A percentile compares a stretch with the other conserved stretches of the same genome.
These are phyloP conservation scores for Spathaspora sp. DNA, from an alignment of 805 yeast species.

Conservation along the genomic window DNA sequence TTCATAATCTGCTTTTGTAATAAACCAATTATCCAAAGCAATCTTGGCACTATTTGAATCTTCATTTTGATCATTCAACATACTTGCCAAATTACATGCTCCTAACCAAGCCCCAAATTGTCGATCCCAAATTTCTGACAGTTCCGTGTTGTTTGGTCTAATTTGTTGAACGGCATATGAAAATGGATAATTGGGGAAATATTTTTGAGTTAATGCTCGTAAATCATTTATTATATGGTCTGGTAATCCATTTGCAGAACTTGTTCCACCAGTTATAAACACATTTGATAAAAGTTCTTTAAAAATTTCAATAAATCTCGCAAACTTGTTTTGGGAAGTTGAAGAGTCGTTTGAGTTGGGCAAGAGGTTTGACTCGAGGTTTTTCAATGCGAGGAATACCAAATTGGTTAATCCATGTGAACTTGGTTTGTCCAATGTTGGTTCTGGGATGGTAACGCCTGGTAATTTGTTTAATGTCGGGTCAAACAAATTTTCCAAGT, in stretches of 20 bases:
- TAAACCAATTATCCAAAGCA: conserved; percentile 49
- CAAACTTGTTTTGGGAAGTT: conserved; percentile 19
- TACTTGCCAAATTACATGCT: conserved; percentile 63
- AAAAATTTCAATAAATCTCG: conserved; percentile 37
- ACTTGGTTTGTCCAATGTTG: conserved; percentile 40
- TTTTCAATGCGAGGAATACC: conserved; percentile 32
- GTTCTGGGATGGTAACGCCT: conserved; percentile 22
- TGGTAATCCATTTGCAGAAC: conserved; percentile 52
- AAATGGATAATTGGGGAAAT: conserved; percentile 46
- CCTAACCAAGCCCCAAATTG: conserved; percentile 67
- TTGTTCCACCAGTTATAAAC: conserved; percentile 59
- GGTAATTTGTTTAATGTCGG: conserved; percentile 54
- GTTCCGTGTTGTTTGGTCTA: conserved; percentile 20
- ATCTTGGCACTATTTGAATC: conserved; percentile 25
- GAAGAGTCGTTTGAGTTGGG: conserved; percentile 25
- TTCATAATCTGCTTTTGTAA: conserved; percentile 60
- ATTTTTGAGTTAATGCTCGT: conserved; percentile 37
- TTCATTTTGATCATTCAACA: conserved; percentile 46
- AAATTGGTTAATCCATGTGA: conserved; percentile 46
- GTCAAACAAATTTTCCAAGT: conserved; percentile 65
- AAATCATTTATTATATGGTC: conserved; percentile 56
- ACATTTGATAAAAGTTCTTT: conserved; percentile 38
- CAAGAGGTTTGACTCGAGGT: conserved; percentile 30
- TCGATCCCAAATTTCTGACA: conserved; percentile 46
- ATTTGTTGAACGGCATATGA: conserved; percentile 17